Conservation (phyloP, 345 rosid genomes). For the Arabis hirsuta region DNA sequence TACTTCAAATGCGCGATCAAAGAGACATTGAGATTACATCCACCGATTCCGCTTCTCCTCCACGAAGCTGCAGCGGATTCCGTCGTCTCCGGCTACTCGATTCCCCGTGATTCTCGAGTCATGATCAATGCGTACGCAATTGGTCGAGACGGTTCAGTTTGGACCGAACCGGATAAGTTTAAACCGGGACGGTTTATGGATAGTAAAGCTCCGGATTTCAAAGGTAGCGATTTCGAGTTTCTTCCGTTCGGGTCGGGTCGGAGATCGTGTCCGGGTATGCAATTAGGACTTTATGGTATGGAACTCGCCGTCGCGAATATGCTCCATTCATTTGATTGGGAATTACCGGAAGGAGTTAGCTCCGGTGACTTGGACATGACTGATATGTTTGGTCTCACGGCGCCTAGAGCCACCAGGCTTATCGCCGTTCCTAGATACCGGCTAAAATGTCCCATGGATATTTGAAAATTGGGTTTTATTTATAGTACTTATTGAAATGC, state of each 20-base stretch:
- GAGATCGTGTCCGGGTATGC: conserved; percentile 86
- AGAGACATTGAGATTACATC: conserved; percentile 76
- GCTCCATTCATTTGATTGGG: conserved; percentile 78
- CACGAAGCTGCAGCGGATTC: conserved; percentile 64
- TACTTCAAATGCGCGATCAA: conserved; percentile 62
- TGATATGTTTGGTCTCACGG: conserved; percentile 82
- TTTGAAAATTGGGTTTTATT: conserved; percentile 6
- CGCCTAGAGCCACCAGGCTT: conserved; percentile 67
- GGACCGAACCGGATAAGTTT: conserved; percentile 66
- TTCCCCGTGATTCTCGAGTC: conserved; percentile 61
- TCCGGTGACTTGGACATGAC: conserved; percentile 64
- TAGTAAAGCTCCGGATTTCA: conserved; percentile 55
- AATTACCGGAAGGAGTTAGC: conserved; percentile 65
- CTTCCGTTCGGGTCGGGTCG: conserved; percentile 86
- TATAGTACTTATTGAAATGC: not conserved
- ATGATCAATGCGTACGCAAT: conserved; percentile 74
- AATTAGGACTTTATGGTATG: conserved; percentile 69
- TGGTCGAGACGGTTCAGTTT: conserved; percentile 58
- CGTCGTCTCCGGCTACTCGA: conserved; percentile 57
- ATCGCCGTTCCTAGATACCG: conserved; percentile 61
- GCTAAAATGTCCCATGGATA: conserved; percentile 46
- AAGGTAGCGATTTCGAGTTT: conserved; percentile 64
- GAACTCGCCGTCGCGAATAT: conserved; percentile 67
- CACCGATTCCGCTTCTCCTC: conserved; percentile 82
- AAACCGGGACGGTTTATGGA: conserved; percentile 62